These are phyloP conservation scores for Heterotrichella gracilis DNA, from an alignment of 352 stramenopile genomes.

Conservation along the genomic window DNA sequence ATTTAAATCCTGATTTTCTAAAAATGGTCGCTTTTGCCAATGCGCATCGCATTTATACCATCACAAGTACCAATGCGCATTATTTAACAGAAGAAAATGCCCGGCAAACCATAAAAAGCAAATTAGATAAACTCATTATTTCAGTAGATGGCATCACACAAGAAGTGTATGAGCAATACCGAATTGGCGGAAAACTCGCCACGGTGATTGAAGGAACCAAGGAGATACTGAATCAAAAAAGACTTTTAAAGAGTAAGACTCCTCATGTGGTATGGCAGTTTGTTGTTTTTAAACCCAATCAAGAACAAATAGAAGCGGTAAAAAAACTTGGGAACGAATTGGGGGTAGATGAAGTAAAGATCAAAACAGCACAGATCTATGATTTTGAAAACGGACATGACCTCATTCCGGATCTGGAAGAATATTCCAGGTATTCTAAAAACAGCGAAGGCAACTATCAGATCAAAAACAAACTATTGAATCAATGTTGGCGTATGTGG, in stretches of 20 bases:
- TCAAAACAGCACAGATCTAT: not conserved
- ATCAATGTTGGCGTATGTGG: slow-evolving; percentile 10
- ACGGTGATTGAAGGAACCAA: not conserved
- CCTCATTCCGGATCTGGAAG: not conserved
- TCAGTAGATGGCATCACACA: not conserved
- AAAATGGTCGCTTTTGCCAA: not conserved
- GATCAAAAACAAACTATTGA: slow-evolving; percentile 13
- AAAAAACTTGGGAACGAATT: not conserved
- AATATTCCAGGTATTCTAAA: not conserved
- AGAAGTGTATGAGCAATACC: not conserved
- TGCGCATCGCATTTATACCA: not conserved
- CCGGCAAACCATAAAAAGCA: not conserved
- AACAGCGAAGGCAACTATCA: not conserved
- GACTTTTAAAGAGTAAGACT: not conserved
- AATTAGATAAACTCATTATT: slow-evolving; percentile 9
- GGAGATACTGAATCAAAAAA: not conserved
- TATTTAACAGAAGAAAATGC: not conserved
- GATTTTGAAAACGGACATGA: not conserved
- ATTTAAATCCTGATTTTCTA: slow-evolving; percentile 10
- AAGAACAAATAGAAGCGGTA: not conserved
- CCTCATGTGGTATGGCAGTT: not conserved
- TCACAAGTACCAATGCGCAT: not conserved
- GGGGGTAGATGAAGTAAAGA: not conserved
- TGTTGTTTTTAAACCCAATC: not conserved
- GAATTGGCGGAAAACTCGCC: not conserved